A percentile compares a stretch with the other conserved stretches of the same genome.
Conservation (phyloP, 306 rosid species). For the Lathyrus tuberosus region DNA sequence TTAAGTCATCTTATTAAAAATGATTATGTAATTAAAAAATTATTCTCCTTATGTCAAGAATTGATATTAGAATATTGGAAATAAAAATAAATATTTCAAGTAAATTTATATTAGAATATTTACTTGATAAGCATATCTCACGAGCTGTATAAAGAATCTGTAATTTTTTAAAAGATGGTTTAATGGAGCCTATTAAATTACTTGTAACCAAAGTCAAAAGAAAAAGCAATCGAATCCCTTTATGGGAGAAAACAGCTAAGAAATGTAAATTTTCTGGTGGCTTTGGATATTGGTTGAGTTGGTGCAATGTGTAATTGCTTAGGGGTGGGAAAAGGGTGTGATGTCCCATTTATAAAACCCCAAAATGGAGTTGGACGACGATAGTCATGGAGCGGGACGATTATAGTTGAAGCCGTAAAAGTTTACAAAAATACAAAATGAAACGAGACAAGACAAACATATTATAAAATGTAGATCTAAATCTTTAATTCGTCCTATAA, state of each 20-base stretch:
- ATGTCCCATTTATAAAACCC: no score
- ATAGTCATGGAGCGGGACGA: no score
- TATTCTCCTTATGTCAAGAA: neutral
- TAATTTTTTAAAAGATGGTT: slow-evolving; percentile 32
- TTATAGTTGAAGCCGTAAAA: no score
- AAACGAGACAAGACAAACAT: no score
- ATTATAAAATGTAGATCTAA: no score
- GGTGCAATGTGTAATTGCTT: slow-evolving; percentile 22
- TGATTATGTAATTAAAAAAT: neutral
- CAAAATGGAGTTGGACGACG: no score
- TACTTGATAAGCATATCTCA: slow-evolving; percentile 1
- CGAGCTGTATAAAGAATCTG: slow-evolving; percentile 39
- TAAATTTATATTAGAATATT: neutral
- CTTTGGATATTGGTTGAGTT: slow-evolving; percentile 7
- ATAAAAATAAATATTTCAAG: neutral
- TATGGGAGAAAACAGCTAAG: slow-evolving; percentile 32
- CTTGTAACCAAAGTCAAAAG: slow-evolving; percentile 30
- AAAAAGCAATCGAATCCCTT: slow-evolving; percentile 12
- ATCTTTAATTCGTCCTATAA: no score
- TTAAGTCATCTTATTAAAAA: no score
- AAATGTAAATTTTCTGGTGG: slow-evolving; percentile 16
- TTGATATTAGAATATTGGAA: neutral
- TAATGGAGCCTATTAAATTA: slow-evolving; percentile 23
- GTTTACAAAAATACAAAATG: no score
- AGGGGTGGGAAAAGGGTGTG: no score